Conservation (phyloP, 352 stramenopile genomes). For the Phytophthora gonapodyides region DNA sequence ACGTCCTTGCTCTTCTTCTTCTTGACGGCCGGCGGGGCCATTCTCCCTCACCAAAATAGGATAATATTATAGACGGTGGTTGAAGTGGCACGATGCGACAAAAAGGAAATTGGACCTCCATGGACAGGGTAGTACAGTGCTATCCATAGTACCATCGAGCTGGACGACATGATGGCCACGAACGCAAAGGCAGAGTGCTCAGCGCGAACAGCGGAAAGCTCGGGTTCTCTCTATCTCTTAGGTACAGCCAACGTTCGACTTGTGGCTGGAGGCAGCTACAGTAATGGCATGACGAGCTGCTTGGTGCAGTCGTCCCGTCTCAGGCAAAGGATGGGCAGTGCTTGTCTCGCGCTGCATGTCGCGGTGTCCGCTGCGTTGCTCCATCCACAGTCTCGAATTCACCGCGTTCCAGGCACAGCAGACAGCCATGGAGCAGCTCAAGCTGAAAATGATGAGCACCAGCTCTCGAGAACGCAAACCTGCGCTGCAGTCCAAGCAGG, state of each 20-base stretch:
- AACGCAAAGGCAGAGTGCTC: too few relatives aligned
- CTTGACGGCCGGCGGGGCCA: slow-evolving; percentile 12
- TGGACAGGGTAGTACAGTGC: too few relatives aligned
- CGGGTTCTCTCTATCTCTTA: too few relatives aligned
- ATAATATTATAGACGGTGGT: not conserved
- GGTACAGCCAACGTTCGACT: too few relatives aligned
- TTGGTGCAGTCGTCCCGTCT: not conserved
- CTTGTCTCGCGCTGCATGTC: not conserved
- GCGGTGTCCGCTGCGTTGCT: not conserved
- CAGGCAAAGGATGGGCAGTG: slow-evolving; percentile 4
- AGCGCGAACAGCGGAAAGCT: too few relatives aligned
- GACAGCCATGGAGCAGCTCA: not conserved
- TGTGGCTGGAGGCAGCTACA: too few relatives aligned
- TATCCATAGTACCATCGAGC: too few relatives aligned
- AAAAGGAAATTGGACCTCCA: too few relatives aligned
- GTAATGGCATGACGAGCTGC: not conserved
- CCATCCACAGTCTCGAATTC: slow-evolving; percentile 10
- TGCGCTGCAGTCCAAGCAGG: not conserved
- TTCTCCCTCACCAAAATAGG: too few relatives aligned
- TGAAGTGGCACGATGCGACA: slow-evolving; percentile 6
- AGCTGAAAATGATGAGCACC: slow-evolving; percentile 1
- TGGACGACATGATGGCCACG: too few relatives aligned
- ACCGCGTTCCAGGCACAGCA: not conserved
- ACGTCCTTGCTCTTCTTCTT: slow-evolving; percentile 38
- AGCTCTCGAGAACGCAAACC: not conserved